Evolutionary conservation across 441 rosid species (phyloP), one percentile per base, ranked within the genome.

Genomic region (Caryocar brasiliense): DNA sequence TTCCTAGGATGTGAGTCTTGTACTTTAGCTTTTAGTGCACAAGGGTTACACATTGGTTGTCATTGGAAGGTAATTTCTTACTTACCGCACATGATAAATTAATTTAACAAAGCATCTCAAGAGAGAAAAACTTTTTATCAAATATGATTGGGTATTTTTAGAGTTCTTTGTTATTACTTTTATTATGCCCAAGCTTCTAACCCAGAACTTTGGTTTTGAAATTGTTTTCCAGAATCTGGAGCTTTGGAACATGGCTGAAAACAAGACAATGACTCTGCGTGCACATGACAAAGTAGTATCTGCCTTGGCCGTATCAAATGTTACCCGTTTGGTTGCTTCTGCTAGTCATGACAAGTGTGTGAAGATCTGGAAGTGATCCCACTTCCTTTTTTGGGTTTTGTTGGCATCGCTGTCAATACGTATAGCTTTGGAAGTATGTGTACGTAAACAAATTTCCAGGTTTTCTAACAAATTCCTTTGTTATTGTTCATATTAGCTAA

Each of bases 361-460:
- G 61, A 83, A 81, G 70, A 59, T 81, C 59, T 83, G 93, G 92
- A 80, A 83, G 64, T 83, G 71, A 76, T 49, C 4, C n/a, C 3
- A 0, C 2, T 3, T 26, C 2, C 14, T 9, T 17, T 12, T 10
- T 18, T 28, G 14, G n/a, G n/a, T 40, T 58, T 45, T 15, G 28
- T 17, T 41, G 36, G 26, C 58, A 12, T 15, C 20, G 20, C 22
- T 27, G 18, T 24, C 30, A 19, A 29, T n/a, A 13, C 0, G 11
- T 27, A 24, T 24, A 15, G 52, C 38, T 48, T 14, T 18, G 41
- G n/a, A 43, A 9, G 32, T 13, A 19, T 29, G 13, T 39, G 13
- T 36, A 21, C n/a, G n/a, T n/a, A n/a, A n/a, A n/a, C n/a, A 40
- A 44, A n/a, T 12, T 26, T 19, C 10, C 41, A 29, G 37, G 53